Evolutionary conservation across 2,329 filamentous ascomycete genomes (phyloP).

Genomic region (Nothomitra cinnamomea): DNA sequence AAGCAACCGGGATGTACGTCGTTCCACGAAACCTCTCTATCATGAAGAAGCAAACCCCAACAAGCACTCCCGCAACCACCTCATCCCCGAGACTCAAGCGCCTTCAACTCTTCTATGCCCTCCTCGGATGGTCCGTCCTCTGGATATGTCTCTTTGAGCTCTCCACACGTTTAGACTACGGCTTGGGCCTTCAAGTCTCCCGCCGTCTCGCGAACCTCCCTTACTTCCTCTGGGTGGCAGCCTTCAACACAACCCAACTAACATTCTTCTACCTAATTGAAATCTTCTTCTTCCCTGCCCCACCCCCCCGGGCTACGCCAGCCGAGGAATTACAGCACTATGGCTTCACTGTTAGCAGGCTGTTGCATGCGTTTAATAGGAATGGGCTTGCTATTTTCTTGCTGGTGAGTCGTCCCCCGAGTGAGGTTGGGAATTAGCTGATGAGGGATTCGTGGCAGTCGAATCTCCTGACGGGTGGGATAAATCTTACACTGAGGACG

Average conservation of each 20-base stretch:
- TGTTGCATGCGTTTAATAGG: constrained; percentile 73
- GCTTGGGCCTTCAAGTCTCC: constrained; percentile 61
- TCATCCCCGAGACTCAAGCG: constrained; percentile 21
- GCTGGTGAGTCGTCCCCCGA: constrained; percentile 26
- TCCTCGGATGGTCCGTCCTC: constrained; percentile 45
- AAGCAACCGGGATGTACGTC: constrained; percentile 64
- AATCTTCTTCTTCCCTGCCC: constrained; percentile 44
- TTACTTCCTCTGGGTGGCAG: constrained; percentile 83
- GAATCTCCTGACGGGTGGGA: constrained; percentile 73
- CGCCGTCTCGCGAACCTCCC: constrained; percentile 73
- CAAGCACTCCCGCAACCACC: no score
- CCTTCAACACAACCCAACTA: constrained; percentile 77
- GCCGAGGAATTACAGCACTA: constrained; percentile 16
- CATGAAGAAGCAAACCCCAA: constrained; percentile 18
- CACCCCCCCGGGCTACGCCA: not conserved
- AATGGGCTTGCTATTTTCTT: constrained; percentile 80
- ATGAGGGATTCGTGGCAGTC: no score
- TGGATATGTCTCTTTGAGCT: constrained; percentile 59
- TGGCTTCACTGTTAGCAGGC: constrained; percentile 50
- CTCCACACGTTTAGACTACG: constrained; percentile 50
- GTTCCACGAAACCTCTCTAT: constrained; percentile 33
- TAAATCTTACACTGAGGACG: constrained; percentile 78
- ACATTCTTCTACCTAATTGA: constrained; percentile 65
- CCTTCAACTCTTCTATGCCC: constrained; percentile 41
- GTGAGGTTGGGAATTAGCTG: no score